These are phyloP conservation scores for Chlorella vulgaris DNA, from an alignment of 139 green algal genomes.

Conservation along the genomic window DNA sequence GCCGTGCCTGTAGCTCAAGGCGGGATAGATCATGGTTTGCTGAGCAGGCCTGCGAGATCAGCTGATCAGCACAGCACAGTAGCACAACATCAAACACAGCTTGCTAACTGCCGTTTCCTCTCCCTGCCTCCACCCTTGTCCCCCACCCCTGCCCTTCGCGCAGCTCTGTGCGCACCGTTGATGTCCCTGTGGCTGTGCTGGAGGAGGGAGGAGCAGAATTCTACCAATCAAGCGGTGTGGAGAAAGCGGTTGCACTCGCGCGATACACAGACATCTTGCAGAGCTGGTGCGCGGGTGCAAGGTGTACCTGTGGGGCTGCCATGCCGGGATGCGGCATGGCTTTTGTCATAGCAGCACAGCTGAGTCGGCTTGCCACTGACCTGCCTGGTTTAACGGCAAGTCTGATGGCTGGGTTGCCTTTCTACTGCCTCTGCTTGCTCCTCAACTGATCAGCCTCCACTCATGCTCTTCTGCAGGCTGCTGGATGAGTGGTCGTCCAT, in stretches of 20 bases:
- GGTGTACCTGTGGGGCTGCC: not conserved
- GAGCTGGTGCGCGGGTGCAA: slow-evolving; percentile 14
- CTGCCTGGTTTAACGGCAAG: too few relatives aligned
- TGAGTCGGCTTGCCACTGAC: too few relatives aligned
- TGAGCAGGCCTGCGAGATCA: too few relatives aligned
- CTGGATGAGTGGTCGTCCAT: slow-evolving; percentile 31
- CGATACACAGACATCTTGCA: slow-evolving; percentile 42
- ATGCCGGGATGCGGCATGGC: not conserved
- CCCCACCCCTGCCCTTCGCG: not conserved
- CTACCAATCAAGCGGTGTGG: slow-evolving; percentile 33
- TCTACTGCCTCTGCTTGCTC: not conserved
- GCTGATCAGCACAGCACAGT: too few relatives aligned
- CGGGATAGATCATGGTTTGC: too few relatives aligned
- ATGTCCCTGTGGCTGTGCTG: not conserved
- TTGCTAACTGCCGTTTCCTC: too few relatives aligned
- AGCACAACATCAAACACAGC: too few relatives aligned
- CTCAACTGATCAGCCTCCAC: not conserved
- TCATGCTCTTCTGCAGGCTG: slow-evolving; percentile 13
- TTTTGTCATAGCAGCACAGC: not conserved
- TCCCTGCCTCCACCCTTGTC: not conserved
- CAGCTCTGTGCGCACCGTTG: slow-evolving; percentile 19
- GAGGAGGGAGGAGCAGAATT: not conserved
- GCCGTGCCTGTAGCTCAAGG: too few relatives aligned
- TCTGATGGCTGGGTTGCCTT: too few relatives aligned
- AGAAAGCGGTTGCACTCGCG: slow-evolving; percentile 45